phyloP scores from a whole-genome alignment of 2,329 filamentous ascomycete species.

The Balansia obtecta region DNA sequence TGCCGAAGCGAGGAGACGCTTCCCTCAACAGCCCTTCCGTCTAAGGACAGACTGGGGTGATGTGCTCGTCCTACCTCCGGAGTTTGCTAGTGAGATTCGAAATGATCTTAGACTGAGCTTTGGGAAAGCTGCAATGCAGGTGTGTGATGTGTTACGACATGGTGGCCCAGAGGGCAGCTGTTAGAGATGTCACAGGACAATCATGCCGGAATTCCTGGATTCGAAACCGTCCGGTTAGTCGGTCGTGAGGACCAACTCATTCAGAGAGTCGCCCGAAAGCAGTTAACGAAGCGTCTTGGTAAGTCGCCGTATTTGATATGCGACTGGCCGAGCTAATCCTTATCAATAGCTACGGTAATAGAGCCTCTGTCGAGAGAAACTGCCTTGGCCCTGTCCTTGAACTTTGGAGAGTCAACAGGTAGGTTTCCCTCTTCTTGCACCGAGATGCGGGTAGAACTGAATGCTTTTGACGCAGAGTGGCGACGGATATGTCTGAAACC shows the following conservation, averaged over 20 bases:
- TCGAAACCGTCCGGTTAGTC: neutral
- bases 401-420: neutral
- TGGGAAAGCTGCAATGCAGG: slow-evolving; percentile 2
- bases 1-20: neutral
- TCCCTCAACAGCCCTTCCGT: slow-evolving; percentile 7
- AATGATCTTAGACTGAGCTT: slow-evolving; percentile 12
- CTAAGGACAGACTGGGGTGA: slow-evolving; percentile 11
- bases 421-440: neutral
- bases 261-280: neutral
- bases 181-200: neutral
- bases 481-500: slow-evolving; percentile 6
- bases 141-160: neutral
- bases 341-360: neutral
- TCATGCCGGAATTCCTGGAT: neutral
- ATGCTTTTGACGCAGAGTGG: slow-evolving; percentile 5
- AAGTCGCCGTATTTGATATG: neutral
- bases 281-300: neutral
- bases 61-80: slow-evolving; percentile 9
- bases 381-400: neutral
- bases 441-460: neutral
- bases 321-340: neutral
- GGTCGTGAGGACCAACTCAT: neutral
- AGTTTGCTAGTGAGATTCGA: slow-evolving; percentile 11
- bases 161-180: neutral
- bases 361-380: neutral